Conservation (phyloP, 2,329 filamentous ascomycete genomes). For the Fusarium sp. region DNA sequence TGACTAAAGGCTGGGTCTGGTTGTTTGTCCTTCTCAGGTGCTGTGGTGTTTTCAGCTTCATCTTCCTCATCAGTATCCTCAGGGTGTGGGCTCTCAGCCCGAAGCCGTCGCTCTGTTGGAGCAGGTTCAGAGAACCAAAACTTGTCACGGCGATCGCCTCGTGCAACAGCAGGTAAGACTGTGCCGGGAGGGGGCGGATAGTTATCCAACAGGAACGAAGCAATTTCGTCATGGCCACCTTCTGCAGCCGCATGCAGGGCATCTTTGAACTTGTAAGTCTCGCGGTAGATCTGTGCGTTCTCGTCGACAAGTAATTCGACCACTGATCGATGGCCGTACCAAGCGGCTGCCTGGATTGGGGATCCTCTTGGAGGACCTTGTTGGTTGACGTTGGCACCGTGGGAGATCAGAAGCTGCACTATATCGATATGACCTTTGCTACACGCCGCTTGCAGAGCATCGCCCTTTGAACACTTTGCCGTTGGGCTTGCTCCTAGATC, state of each 20-base stretch:
- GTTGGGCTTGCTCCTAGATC: neutral
- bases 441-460: conserved; percentile 9
- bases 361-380: neutral
- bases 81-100: no score
- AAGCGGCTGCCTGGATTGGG: conserved; percentile 15
- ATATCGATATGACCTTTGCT: neutral
- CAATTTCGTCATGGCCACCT: conserved; percentile 16
- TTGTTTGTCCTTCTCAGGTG: no score
- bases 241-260: conserved; percentile 16
- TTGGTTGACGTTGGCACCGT: conserved; percentile 4
- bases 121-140: no score
- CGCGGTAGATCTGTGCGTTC: neutral
- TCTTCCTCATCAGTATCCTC: no score
- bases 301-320: conserved; percentile 6
- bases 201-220: neutral
- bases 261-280: conserved; percentile 2
- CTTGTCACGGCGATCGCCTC: neutral
- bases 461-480: neutral
- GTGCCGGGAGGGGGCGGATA: neutral
- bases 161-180: neutral
- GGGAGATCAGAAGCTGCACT: neutral
- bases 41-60: no score
- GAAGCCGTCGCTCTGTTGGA: no score
- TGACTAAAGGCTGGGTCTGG: no score
- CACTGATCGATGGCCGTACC: neutral